phyloP scores from a whole-genome alignment of 441 rosid genomes.

The Theobroma grandiflorum region DNA sequence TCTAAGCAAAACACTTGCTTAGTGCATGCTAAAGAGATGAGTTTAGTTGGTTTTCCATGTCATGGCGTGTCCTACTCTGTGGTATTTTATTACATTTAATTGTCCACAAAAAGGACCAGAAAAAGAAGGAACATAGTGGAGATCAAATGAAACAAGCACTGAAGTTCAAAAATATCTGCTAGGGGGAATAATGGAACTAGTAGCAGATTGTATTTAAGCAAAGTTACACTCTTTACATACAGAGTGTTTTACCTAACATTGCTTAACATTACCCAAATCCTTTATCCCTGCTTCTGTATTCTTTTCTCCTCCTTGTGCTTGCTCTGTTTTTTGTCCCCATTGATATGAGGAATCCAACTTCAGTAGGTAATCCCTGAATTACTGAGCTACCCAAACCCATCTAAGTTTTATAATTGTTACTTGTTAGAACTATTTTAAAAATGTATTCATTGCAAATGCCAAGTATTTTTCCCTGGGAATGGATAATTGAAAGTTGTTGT shows the following conservation, averaged over 20 bases:
- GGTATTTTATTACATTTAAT: background rate
- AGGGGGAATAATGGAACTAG: background rate
- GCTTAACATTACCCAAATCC: too few relatives aligned
- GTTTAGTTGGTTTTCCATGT: background rate
- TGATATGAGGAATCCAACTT: too few relatives aligned
- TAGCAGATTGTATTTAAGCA: constrained; percentile 22
- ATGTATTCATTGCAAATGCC: too few relatives aligned
- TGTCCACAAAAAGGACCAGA: background rate
- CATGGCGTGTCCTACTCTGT: background rate
- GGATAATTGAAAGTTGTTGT: too few relatives aligned
- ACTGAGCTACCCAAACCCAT: too few relatives aligned
- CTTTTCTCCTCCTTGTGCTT: too few relatives aligned
- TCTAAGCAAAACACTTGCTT: background rate
- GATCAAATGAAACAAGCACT: background rate
- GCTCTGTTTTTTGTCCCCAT: too few relatives aligned
- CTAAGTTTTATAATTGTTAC: too few relatives aligned
- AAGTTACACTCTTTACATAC: background rate
- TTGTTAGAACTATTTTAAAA: too few relatives aligned
- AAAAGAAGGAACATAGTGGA: background rate
- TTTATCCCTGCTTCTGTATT: too few relatives aligned
- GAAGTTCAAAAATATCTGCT: background rate
- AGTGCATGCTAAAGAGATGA: background rate
- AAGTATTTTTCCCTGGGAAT: too few relatives aligned
- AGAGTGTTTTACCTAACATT: background rate
- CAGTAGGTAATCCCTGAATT: too few relatives aligned